Evolutionary conservation across 2,329 filamentous ascomycete genomes (phyloP).

Genomic region (Neophaeococcomyces aloes): DNA sequence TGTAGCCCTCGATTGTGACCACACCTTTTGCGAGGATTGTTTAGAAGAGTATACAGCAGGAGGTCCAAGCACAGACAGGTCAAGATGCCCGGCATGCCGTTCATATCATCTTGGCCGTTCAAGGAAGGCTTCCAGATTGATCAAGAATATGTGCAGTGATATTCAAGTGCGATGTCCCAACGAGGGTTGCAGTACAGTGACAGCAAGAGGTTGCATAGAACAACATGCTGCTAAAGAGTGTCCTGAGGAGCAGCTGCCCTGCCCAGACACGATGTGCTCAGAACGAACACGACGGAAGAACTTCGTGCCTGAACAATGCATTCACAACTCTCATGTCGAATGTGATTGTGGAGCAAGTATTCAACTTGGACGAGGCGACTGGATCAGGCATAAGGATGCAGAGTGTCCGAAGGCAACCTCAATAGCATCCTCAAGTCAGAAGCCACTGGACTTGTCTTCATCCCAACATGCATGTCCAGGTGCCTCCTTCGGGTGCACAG

Average conservation of each 20-base stretch:
- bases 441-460: too few species aligned
- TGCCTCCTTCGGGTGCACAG: constrained; percentile 32
- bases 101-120: constrained; percentile 31
- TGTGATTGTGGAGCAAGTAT: constrained; percentile 22
- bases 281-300: constrained; percentile 47
- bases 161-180: constrained; percentile 51
- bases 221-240: constrained; percentile 53
- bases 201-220: constrained; percentile 47
- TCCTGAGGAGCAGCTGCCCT: constrained; percentile 44
- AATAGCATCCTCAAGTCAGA: too few species aligned
- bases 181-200: constrained; percentile 44
- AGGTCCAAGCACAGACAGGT: constrained; percentile 9
- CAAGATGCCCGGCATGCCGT: constrained; percentile 48
- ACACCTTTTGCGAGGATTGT: constrained; percentile 53
- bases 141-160: constrained; percentile 53
- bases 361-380: constrained; percentile 18
- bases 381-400: constrained; percentile 20
- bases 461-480: constrained; percentile 21
- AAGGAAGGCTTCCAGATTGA: constrained; percentile 42
- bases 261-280: constrained; percentile 40
- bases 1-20: constrained; percentile 49
- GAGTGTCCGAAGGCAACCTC: constrained; percentile 16
- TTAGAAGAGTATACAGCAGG: constrained; percentile 33
- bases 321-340: constrained; percentile 20
- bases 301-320: constrained; percentile 24